These are phyloP conservation scores for Tolypocladium tropicale DNA, from an alignment of 2,329 filamentous ascomycete species.

Conservation along the genomic window DNA sequence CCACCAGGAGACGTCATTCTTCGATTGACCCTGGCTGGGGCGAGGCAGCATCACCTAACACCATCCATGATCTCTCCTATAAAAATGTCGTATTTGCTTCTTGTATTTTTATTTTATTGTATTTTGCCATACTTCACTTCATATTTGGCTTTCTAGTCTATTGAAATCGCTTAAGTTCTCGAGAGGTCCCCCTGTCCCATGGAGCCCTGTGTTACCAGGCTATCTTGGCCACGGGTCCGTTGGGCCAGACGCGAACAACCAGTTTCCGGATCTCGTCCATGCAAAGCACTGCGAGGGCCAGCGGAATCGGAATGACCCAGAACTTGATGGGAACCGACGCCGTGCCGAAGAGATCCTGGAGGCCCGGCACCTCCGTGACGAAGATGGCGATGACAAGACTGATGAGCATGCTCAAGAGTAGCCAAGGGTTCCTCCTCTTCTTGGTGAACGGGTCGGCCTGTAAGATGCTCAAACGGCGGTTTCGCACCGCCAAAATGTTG, in stretches of 20 bases:
- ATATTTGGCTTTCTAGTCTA: no score
- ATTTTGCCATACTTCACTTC: no score
- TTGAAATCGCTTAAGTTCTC: no score
- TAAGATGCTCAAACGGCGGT: constrained; percentile 39
- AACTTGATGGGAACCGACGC: constrained; percentile 39
- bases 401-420: constrained; percentile 33
- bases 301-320: constrained; percentile 40
- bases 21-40: no score
- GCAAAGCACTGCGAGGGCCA: constrained; percentile 37
- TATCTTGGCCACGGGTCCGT: constrained; percentile 31
- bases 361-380: constrained; percentile 38
- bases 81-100: no score
- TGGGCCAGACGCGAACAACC: constrained; percentile 34
- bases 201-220: constrained; percentile 30
- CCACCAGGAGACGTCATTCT: no score
- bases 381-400: constrained; percentile 41
- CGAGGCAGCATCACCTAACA: no score
- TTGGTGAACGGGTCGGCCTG: constrained; percentile 38
- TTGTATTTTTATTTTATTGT: not conserved
- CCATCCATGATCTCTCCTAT: no score
- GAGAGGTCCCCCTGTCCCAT: no score
- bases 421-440: constrained; percentile 37
- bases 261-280: constrained; percentile 44
- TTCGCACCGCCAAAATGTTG: constrained; percentile 40
- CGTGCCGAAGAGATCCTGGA: constrained; percentile 38